Percentiles rank a stretch among this genome's conserved stretches.
Conservation (phyloP, 805 yeast species). For the Starmerella geochares region DNA sequence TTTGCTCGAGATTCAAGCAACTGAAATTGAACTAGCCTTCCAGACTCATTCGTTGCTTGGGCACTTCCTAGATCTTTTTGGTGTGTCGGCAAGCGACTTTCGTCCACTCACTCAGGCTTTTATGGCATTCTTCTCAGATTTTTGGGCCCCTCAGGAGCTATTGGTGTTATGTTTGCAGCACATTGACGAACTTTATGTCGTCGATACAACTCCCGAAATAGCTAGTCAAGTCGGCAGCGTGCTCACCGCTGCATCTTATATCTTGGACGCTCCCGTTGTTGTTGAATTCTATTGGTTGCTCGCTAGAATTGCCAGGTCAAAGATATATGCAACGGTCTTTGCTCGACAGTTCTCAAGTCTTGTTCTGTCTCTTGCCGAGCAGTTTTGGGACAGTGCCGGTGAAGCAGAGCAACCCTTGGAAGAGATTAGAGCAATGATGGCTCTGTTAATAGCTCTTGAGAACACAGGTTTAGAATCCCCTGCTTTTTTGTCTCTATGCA, state of each 20-base stretch:
- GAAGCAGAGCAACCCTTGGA: neutral
- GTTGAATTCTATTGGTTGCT: neutral
- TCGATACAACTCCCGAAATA: neutral
- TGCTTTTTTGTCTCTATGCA: neutral
- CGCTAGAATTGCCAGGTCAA: neutral
- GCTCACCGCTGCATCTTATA: neutral
- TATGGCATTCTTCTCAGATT: neutral
- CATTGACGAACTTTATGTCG: neutral
- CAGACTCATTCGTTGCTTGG: neutral
- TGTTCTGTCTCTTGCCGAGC: neutral
- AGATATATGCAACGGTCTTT: neutral
- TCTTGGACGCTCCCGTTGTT: neutral
- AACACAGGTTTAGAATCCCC: neutral
- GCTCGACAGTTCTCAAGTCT: neutral
- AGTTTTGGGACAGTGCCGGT: neutral
- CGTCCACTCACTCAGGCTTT: neutral
- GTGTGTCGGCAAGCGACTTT: neutral
- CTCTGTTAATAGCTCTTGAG: neutral
- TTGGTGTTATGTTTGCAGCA: neutral
- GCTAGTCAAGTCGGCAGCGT: slow-evolving; percentile 4
- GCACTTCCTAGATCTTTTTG: neutral
- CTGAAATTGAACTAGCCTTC: neutral
- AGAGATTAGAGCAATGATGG: neutral
- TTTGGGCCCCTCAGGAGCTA: neutral
- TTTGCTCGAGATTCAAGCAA: neutral